Percentiles rank a stretch among this genome's conserved stretches.
Conservation (phyloP, 2,329 filamentous ascomycete species). For the Penicillium rolfsii region DNA sequence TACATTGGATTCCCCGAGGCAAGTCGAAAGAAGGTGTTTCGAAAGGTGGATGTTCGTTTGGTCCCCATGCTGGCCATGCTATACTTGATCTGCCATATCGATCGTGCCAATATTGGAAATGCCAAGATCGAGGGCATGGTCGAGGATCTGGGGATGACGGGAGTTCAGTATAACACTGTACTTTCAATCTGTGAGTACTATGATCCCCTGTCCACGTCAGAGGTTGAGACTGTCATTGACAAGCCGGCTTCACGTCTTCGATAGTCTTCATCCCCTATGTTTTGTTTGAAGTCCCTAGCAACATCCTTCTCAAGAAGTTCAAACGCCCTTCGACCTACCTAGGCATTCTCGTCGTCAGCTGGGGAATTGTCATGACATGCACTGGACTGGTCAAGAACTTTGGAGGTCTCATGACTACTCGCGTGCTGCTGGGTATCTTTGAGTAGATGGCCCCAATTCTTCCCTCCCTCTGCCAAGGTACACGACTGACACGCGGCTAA, state of each 20-base stretch:
- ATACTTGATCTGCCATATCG: conserved; percentile 22
- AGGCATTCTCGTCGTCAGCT: conserved; percentile 17
- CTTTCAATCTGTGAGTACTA: conserved; percentile 7
- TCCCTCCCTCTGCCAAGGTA: background rate
- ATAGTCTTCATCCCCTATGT: conserved; percentile 23
- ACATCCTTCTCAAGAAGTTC: conserved; percentile 23
- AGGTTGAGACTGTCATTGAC: background rate
- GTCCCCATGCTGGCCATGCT: conserved; percentile 24
- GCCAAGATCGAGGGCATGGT: conserved; percentile 24
- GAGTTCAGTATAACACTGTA: conserved; percentile 24
- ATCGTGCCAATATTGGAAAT: conserved; percentile 26
- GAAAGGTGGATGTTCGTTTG: conserved; percentile 21
- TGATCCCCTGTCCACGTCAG: background rate
- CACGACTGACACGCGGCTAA: background rate
- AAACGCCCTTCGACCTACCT: conserved; percentile 22
- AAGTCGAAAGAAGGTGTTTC: conserved; percentile 16
- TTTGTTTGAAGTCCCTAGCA: conserved; percentile 23
- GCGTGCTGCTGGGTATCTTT: conserved; percentile 20
- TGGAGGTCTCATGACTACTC: conserved; percentile 15
- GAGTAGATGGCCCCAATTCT: conserved; percentile 11
- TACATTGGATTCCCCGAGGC: conserved; percentile 13
- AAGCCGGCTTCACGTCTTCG: background rate
- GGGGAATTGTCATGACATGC: conserved; percentile 24
- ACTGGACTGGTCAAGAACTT: conserved; percentile 24
- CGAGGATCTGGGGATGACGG: conserved; percentile 17